Conservation (phyloP, 495 filamentous ascomycete species). For the Arthonia radiata region DNA sequence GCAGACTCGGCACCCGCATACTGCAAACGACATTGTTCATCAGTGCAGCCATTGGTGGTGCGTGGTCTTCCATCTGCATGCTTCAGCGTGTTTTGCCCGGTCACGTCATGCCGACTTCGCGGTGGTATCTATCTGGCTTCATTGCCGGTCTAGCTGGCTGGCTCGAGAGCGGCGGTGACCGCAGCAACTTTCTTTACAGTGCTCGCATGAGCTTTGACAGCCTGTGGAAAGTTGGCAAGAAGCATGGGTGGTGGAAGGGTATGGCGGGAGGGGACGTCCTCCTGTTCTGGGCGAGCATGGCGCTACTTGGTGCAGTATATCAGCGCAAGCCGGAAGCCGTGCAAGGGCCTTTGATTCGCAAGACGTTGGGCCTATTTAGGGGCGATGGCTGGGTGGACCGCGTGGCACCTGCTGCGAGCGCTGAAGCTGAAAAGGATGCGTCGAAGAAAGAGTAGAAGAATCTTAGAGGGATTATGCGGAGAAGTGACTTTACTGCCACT, state of each 20-base stretch:
- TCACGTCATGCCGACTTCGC: constrained; percentile 45
- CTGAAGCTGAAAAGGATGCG: no score
- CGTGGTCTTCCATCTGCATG: constrained; percentile 73
- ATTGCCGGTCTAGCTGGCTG: constrained; percentile 64
- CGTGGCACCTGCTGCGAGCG: no score
- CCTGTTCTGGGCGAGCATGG: constrained; percentile 54
- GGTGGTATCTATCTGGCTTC: constrained; percentile 74
- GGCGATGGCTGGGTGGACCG: no score
- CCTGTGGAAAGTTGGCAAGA: constrained; percentile 74
- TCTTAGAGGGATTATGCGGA: no score
- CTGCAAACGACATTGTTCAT: constrained; percentile 49
- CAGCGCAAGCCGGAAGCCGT: constrained; percentile 44
- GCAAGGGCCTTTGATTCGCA: no score
- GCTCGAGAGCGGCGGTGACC: constrained; percentile 34
- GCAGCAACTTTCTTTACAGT: constrained; percentile 42
- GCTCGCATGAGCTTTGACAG: constrained; percentile 50
- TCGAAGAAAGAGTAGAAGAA: no score
- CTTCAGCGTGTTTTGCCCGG: constrained; percentile 57
- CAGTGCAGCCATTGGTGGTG: constrained; percentile 50
- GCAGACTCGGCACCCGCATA: constrained; percentile 30
- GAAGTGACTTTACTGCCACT: no score
- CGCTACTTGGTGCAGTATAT: constrained; percentile 52
- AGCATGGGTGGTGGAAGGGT: constrained; percentile 60
- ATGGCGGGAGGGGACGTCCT: constrained; percentile 59
- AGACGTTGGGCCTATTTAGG: no score